A percentile compares a stretch with the other conserved stretches of the same genome.
phyloP scores from a whole-genome alignment of 148 eudicot species.

The Cornus kousa region DNA sequence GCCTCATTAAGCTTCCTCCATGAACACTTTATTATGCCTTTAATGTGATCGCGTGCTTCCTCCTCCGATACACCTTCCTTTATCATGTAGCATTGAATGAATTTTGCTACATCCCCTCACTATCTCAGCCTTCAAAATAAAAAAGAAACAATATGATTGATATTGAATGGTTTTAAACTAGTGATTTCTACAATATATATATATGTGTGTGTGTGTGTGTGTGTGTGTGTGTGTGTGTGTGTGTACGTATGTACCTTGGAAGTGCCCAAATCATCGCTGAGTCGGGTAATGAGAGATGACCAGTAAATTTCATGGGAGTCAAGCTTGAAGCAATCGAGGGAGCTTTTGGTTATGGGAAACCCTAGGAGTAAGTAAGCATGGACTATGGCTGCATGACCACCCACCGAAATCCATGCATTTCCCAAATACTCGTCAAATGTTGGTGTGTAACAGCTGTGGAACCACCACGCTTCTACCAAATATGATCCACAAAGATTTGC shows the following conservation, averaged over 20 bases:
- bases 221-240: too few relatives aligned
- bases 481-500: slow-evolving; percentile 11
- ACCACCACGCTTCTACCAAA: slow-evolving; percentile 15
- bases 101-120: slow-evolving; percentile 23
- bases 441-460: slow-evolving; percentile 4
- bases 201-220: too few relatives aligned
- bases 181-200: too few relatives aligned
- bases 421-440: slow-evolving; percentile 9
- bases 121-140: slow-evolving; percentile 12
- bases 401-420: slow-evolving; percentile 13
- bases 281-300: slow-evolving; percentile 14
- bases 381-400: slow-evolving; percentile 15
- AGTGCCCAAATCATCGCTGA: slow-evolving; percentile 17
- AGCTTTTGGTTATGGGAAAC: not conserved
- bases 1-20: slow-evolving; percentile 18
- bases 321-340: slow-evolving; percentile 1
- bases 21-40: not conserved
- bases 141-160: not conserved
- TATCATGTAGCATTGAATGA: slow-evolving; percentile 13
- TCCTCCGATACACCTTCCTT: not conserved
- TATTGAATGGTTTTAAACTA: too few relatives aligned
- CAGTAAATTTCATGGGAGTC: not conserved
- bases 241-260: slow-evolving; percentile 5
- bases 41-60: slow-evolving; percentile 12
- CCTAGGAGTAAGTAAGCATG: slow-evolving; percentile 11